Base-by-base conservation (phyloP, 225 moss, liverwort and hornwort genomes). In the Polytrichum commune region DNA sequence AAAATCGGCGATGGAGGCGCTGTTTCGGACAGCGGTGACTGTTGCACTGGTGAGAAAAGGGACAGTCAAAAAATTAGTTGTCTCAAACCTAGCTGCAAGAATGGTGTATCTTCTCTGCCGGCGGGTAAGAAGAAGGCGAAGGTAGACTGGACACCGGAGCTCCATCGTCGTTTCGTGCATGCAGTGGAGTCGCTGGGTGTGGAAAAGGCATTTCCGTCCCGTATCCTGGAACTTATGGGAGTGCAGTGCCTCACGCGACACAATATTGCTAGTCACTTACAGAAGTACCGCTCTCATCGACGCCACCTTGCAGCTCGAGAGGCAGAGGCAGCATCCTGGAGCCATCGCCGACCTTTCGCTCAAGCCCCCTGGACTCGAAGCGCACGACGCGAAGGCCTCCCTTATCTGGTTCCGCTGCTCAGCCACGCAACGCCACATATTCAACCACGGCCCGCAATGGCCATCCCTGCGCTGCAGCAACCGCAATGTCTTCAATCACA, bases 171-270 rank as follows among this genome's bases (percentile, higher is more conserved):
- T 22, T 98, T 98, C 54, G 95, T 98, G 22, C 98, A 95, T 57
- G 98, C 98, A n/a, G 98, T 98, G 60, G 98, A 98, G 78, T 93
- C 93, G 78, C 87, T 98, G 19, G 98, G 98, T 66, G 92, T 98
- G 65, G 98, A 98, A 72, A 98, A 98, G 29, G 98, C 98, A 20
- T 93, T 98, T 27, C 98, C 98, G 23, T 95, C 95, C 32, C 93
- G 98, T 29, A 98, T 98, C 58, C 72, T 98, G 29, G 98, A 98
- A 73, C 91, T 98, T 16, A 98, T 98, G 98, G 95, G 95, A 33
- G 95, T 93, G 29, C 95, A 93, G 73, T 98, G 98, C 71, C 82
- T 98, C 69, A 98, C 98, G 56, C 91, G 98, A 5, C 98, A 98
- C 73, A 98, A 98, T 33, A 98, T 98, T 74, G 98, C 98, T 13